A percentile compares a stretch with the other conserved stretches of the same genome.
Conservation (phyloP, 2,329 filamentous ascomycete genomes). For the Metarhizium guizhouense region DNA sequence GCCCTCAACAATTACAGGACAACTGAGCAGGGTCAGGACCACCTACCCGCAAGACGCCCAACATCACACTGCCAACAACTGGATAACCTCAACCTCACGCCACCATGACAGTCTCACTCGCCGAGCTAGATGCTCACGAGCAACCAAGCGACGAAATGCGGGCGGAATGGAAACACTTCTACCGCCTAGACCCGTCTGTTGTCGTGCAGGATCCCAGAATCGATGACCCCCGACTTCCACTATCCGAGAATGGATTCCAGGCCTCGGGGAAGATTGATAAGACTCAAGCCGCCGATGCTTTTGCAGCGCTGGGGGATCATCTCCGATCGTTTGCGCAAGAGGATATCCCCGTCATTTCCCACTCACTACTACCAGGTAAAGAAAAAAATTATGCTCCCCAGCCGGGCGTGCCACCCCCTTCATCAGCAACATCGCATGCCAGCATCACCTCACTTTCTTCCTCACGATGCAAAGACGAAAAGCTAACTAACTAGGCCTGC, state of each 20-base stretch:
- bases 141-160: slow-evolving; percentile 65
- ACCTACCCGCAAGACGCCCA: too few species aligned
- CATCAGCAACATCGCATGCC: too few species aligned
- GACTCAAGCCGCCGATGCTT: slow-evolving; percentile 33
- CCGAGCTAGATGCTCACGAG: slow-evolving; percentile 63
- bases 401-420: too few species aligned
- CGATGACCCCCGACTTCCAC: slow-evolving; percentile 38
- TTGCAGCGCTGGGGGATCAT: slow-evolving; percentile 24
- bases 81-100: not conserved
- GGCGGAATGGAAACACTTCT: slow-evolving; percentile 65
- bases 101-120: slow-evolving; percentile 18
- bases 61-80: too few species aligned
- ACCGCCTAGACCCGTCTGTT: slow-evolving; percentile 45
- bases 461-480: not conserved
- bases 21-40: too few species aligned
- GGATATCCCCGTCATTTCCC: slow-evolving; percentile 49
- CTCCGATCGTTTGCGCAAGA: slow-evolving; percentile 20
- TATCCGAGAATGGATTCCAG: slow-evolving; percentile 35
- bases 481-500: slow-evolving; percentile 50
- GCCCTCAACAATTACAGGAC: too few species aligned
- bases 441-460: too few species aligned
- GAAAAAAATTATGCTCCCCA: not conserved
- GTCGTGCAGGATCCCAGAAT: slow-evolving; percentile 47
- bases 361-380: slow-evolving; percentile 59
- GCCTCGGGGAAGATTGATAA: slow-evolving; percentile 33